phyloP scores from a whole-genome alignment of 1,139 yeast genomes.

The Zygotorulaspora mrakii region DNA sequence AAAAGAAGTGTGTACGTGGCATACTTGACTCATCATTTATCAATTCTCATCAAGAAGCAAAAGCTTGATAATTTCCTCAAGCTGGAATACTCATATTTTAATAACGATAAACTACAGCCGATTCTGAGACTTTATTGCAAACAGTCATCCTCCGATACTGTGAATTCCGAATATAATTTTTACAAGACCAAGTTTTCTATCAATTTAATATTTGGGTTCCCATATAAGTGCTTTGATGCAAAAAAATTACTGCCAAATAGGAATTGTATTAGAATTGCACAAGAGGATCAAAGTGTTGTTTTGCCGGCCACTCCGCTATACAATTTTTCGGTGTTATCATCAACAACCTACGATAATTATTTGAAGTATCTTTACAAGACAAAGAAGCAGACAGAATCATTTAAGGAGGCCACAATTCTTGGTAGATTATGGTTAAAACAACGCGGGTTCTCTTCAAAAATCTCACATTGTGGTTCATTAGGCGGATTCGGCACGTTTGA shows the following conservation, averaged over 20 bases:
- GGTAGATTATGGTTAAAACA: conserved; percentile 90
- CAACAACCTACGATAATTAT: conserved; percentile 64
- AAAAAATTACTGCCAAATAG: conserved; percentile 76
- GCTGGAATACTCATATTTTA: conserved; percentile 58
- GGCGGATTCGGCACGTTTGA: conserved; percentile 95
- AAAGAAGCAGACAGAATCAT: conserved; percentile 75
- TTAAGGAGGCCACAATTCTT: conserved; percentile 79
- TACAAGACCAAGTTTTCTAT: conserved; percentile 67
- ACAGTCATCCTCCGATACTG: conserved; percentile 22
- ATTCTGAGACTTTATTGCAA: conserved; percentile 50
- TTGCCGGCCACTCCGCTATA: conserved; percentile 63
- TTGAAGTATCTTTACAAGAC: conserved; percentile 71
- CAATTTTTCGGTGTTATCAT: conserved; percentile 73
- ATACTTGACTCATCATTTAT: conserved; percentile 63
- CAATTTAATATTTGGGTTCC: conserved; percentile 69
- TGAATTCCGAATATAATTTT: conserved; percentile 47
- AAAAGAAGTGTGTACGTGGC: conserved; percentile 87
- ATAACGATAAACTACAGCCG: conserved; percentile 66
- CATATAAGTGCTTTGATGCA: conserved; percentile 63
- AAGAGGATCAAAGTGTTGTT: conserved; percentile 47
- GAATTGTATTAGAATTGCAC: conserved; percentile 71
- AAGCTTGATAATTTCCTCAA: conserved; percentile 45
- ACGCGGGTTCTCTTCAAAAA: conserved; percentile 67
- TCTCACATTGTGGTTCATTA: conserved; percentile 44
- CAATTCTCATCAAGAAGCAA: conserved; percentile 51